These are phyloP conservation scores for Spirogloea muscicola DNA, from an alignment of 139 green algal genomes.

Conservation along the genomic window DNA sequence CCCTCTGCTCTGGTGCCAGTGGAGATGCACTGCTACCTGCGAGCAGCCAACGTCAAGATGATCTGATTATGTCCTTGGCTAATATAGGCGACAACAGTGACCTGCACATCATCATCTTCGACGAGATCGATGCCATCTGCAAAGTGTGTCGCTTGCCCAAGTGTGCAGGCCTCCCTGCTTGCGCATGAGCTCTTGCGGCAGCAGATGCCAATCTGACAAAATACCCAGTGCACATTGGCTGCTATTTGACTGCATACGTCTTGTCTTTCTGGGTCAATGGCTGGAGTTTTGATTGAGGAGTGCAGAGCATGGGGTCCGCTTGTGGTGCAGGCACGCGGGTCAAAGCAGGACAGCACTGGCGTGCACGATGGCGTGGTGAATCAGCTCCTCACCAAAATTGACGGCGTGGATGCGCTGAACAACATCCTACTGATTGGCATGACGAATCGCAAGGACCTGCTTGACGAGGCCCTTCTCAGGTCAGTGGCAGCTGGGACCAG, in stretches of 20 bases:
- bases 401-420: constrained; percentile 97
- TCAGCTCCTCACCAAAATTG: constrained; percentile 99
- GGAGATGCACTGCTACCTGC: no score
- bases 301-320: no score
- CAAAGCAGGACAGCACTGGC: constrained; percentile 68
- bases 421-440: constrained; percentile 99
- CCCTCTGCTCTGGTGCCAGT: no score
- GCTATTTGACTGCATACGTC: no score
- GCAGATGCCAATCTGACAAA: no score
- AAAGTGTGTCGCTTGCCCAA: constrained; percentile 59
- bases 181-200: no score
- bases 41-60: no score
- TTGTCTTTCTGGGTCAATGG: no score
- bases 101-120: constrained; percentile 99
- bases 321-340: constrained; percentile 64
- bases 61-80: neutral
- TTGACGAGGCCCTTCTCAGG: constrained; percentile 94
- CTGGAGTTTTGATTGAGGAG: no score
- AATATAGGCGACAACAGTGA: constrained; percentile 66
- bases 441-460: constrained; percentile 90
- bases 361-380: constrained; percentile 96
- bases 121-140: constrained; percentile 99
- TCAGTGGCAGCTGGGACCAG: constrained; percentile 14
- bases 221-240: no score
- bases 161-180: no score